Evolutionary conservation across 2,329 filamentous ascomycete species (phyloP).

Genomic region (Chaetomium globosum): DNA sequence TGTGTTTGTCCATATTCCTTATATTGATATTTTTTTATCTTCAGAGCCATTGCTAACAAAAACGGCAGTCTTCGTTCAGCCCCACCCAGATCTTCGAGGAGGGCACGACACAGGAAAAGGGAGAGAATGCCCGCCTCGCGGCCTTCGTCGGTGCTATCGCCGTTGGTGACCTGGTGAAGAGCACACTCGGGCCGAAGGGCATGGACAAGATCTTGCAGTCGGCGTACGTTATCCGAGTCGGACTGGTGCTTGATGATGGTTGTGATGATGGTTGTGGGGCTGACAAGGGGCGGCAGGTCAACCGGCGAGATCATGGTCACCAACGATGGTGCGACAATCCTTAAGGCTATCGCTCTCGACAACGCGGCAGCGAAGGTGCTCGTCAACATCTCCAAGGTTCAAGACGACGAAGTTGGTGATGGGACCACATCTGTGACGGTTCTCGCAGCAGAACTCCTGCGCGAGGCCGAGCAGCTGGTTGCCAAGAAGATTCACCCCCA

Average conservation of each 20-base stretch:
- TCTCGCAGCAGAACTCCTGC: conserved; percentile 87
- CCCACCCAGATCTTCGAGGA: conserved; percentile 98
- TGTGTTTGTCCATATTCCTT: conserved; percentile 14
- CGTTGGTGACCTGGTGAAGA: conserved; percentile 96
- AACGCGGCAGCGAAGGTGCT: conserved; percentile 98
- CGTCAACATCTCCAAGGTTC: conserved; percentile 98
- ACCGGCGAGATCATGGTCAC: conserved; percentile 98
- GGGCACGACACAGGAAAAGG: conserved; percentile 96
- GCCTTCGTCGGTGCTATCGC: conserved; percentile 98
- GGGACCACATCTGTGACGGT: conserved; percentile 98
- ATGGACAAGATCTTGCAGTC: conserved; percentile 99
- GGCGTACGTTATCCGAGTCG: conserved; percentile 62
- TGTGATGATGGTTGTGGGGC: neutral
- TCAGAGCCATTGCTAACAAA: conserved; percentile 16
- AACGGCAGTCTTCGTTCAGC: conserved; percentile 64
- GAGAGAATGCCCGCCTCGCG: conserved; percentile 97
- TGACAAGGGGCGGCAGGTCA: conserved; percentile 58
- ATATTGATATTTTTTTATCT: neutral
- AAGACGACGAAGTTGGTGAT: conserved; percentile 98
- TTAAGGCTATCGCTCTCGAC: conserved; percentile 97
- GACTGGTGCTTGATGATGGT: neutral
- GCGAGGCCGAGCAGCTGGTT: conserved; percentile 95
- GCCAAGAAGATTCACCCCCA: conserved; percentile 99
- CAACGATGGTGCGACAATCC: conserved; percentile 96
- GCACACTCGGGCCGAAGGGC: conserved; percentile 92